Conservation (phyloP, 2,329 filamentous ascomycete species). For the Fusarium sp. region DNA sequence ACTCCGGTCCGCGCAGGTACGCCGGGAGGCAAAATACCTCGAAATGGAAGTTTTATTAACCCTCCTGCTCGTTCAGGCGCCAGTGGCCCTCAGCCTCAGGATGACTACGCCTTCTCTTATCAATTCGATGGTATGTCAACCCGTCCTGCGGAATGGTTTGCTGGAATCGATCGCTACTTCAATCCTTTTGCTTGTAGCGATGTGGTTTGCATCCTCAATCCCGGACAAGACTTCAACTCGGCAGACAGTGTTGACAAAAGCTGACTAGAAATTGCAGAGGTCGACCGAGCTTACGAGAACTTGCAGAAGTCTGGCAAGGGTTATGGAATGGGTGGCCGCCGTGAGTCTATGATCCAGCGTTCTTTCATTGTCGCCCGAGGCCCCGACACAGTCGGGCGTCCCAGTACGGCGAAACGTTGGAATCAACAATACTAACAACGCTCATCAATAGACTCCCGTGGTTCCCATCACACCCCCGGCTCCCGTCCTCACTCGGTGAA, state of each 20-base stretch:
- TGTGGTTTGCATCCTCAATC: neutral
- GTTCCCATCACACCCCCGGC: conserved; percentile 69
- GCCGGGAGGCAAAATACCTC: conserved; percentile 11
- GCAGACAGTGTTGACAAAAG: conserved; percentile 24
- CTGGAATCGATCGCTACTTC: neutral
- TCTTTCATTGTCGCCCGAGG: conserved; percentile 22
- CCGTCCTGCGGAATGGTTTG: neutral
- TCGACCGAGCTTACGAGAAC: conserved; percentile 95
- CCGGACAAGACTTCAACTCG: neutral
- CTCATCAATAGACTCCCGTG: conserved; percentile 72
- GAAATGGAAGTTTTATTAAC: conserved; percentile 17
- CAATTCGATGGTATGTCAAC: conserved; percentile 86
- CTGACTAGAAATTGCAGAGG: conserved; percentile 70
- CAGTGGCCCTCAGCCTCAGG: conserved; percentile 78
- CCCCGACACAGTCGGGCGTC: conserved; percentile 26
- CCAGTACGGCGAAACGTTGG: conserved; percentile 31
- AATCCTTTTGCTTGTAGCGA: neutral
- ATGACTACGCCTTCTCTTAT: conserved; percentile 85
- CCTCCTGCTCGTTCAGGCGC: conserved; percentile 64
- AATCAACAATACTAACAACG: conserved; percentile 44
- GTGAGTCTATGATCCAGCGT: conserved; percentile 73
- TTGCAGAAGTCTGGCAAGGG: conserved; percentile 96
- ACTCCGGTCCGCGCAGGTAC: conserved; percentile 57
- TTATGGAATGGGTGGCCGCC: conserved; percentile 78
- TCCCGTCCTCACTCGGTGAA: conserved; percentile 86